A percentile compares a stretch with the other conserved stretches of the same genome.
Evolutionary conservation across 805 yeast species (phyloP).

Genomic region (Cyberlindnera galapagoensis): DNA sequence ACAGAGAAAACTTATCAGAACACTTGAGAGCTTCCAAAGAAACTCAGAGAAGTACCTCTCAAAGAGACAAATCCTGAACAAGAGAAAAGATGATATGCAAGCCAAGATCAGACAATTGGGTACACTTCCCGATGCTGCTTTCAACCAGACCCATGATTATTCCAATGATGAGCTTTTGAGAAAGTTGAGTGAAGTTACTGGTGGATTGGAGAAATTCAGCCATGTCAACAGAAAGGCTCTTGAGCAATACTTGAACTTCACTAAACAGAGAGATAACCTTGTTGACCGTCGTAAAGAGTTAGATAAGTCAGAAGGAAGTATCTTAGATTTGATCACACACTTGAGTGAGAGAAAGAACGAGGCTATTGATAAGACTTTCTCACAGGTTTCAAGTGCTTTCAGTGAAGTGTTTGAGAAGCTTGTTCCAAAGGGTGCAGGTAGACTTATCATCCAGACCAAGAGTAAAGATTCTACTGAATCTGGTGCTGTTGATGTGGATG

Average conservation of each 20-base stretch:
- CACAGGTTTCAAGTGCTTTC: conserved; percentile 69
- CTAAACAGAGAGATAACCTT: conserved; percentile 64
- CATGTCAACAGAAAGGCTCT: conserved; percentile 87
- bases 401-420: conserved; percentile 67
- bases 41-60: conserved; percentile 58
- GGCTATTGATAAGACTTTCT: conserved; percentile 75
- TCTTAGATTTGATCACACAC: conserved; percentile 61
- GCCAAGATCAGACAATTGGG: conserved; percentile 77
- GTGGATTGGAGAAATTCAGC: conserved; percentile 52
- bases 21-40: conserved; percentile 56
- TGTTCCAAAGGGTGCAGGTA: conserved; percentile 81
- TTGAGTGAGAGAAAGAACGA: conserved; percentile 74
- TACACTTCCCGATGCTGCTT: conserved; percentile 83
- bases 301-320: conserved; percentile 61
- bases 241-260: conserved; percentile 72
- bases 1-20: conserved; percentile 47
- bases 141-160: conserved; percentile 26
- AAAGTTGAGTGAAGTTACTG: conserved; percentile 47
- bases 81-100: conserved; percentile 66
- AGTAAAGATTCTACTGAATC: conserved; percentile 11
- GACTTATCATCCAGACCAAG: conserved; percentile 48
- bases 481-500: conserved; percentile 20
- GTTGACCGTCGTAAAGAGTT: conserved; percentile 61
- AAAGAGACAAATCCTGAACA: conserved; percentile 50
- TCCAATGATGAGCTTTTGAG: conserved; percentile 46